Evolutionary conservation across 164 flowering plant genomes (phyloP).

Genomic region (Umbilicus rupestris): DNA sequence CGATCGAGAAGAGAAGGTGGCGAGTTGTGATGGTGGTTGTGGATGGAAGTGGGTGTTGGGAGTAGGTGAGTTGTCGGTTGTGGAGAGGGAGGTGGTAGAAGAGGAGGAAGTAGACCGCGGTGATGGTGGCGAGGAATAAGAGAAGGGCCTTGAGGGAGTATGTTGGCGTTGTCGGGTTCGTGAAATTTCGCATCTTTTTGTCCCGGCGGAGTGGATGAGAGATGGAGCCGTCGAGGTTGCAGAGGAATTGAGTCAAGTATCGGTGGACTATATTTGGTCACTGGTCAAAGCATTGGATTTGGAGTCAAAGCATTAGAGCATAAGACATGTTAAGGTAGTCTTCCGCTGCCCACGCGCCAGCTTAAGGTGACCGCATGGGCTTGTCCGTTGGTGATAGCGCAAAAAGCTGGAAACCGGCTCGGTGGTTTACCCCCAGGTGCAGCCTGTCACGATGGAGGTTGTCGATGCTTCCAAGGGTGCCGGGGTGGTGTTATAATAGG

Average conservation of each 20-base stretch:
- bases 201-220: background rate
- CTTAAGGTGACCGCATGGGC: too few species aligned
- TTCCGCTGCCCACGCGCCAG: too few species aligned
- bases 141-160: conserved; percentile 21
- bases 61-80: conserved; percentile 9
- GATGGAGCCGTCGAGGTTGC: background rate
- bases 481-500: too few species aligned
- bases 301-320: too few species aligned
- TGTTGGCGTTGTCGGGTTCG: conserved; percentile 1
- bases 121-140: conserved; percentile 22
- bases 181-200: background rate
- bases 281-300: background rate
- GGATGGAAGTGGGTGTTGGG: conserved; percentile 3
- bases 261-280: background rate
- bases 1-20: conserved; percentile 65
- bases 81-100: background rate
- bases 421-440: too few species aligned
- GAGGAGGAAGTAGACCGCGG: conserved; percentile 15
- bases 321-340: too few species aligned
- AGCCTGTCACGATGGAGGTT: too few species aligned
- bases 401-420: too few species aligned
- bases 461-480: too few species aligned
- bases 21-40: conserved; percentile 13
- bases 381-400: too few species aligned
- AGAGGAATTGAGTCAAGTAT: background rate